Evolutionary conservation across 345 rosid species (phyloP).

Genomic region (Populus tremula): DNA sequence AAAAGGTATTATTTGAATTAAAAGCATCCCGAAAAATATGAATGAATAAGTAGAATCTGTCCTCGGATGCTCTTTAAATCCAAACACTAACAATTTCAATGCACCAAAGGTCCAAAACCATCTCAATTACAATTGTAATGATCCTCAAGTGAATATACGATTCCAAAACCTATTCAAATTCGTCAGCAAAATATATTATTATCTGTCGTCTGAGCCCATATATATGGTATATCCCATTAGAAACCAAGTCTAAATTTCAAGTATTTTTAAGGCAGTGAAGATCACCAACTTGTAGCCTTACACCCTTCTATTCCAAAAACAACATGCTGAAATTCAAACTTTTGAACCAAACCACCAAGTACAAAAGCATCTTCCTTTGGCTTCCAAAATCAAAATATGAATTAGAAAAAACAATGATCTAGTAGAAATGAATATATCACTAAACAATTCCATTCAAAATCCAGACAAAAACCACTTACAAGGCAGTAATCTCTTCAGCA

Average conservation of each 20-base stretch:
- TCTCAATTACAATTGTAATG: neutral
- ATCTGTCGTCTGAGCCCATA: too few relatives aligned
- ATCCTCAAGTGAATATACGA: neutral
- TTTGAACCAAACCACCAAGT: neutral
- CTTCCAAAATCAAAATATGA: neutral
- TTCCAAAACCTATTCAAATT: neutral
- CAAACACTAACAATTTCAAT: neutral
- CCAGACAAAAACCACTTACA: conserved; percentile 44
- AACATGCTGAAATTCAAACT: neutral
- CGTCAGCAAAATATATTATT: neutral
- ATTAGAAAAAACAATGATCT: neutral
- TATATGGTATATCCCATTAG: neutral
- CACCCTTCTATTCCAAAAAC: neutral
- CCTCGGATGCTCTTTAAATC: neutral
- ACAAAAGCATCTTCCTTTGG: neutral
- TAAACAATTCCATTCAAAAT: neutral
- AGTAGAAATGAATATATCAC: neutral
- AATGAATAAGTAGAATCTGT: neutral
- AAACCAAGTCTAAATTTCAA: neutral
- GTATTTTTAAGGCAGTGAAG: neutral
- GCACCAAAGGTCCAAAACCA: neutral
- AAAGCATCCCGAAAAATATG: neutral
- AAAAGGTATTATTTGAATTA: neutral
- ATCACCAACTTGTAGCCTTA: neutral
- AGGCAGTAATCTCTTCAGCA: conserved; percentile 87